Base-by-base conservation (phyloP, 2,329 filamentous ascomycete species). In the Madurella fahalii region DNA sequence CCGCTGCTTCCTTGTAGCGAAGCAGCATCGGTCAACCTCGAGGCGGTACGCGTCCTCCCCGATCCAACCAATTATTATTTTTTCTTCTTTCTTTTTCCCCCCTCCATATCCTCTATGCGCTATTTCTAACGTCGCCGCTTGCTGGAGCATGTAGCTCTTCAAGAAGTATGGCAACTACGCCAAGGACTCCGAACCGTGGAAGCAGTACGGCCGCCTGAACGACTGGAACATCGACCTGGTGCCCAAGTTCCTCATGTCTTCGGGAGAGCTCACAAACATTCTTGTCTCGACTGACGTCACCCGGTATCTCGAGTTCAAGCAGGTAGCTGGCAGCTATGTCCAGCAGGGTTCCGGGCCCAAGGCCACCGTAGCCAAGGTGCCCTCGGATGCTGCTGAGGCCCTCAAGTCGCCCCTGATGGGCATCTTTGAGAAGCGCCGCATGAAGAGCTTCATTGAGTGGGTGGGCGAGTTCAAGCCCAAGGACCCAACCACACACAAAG, bases 141-240 rank as follows among this genome's bases (percentile, higher is more conserved):
- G 13, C 41, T 30, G 41, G 12, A 13, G 9, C 44, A 41, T 54
- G 59, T 58, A 95, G 90, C 88, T 99, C 66, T 97, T 95, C 83
- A 95, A 94, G 79, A 95, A 92, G 74, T 95, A 96, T 73, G 89
- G 90, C 72, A 94, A 94, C 79, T 89, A 84, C 70, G 72, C 76
- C 57, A 71, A 81, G 59, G 89, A 88, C 65, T 86, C 91, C 69
- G 89, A 96, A 79, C 92, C 93, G 63, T 97, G 94, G 94, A 93
- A 95, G 80, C 92, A 96, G 75, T 97, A 96, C 73, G 93, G 93
- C 66, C 88, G 94, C 57, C 80, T 86, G 71, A 96, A 96, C 77
- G 93, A 97, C 82, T 99, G 94, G 94, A 97, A 96, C 80, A 95
- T 99, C 74, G 95, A 99, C 71, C 83, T 99, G 58, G 92, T 99